These are phyloP conservation scores for Colletotrichum somersetense DNA, from an alignment of 2,329 filamentous ascomycete species.

Conservation along the genomic window DNA sequence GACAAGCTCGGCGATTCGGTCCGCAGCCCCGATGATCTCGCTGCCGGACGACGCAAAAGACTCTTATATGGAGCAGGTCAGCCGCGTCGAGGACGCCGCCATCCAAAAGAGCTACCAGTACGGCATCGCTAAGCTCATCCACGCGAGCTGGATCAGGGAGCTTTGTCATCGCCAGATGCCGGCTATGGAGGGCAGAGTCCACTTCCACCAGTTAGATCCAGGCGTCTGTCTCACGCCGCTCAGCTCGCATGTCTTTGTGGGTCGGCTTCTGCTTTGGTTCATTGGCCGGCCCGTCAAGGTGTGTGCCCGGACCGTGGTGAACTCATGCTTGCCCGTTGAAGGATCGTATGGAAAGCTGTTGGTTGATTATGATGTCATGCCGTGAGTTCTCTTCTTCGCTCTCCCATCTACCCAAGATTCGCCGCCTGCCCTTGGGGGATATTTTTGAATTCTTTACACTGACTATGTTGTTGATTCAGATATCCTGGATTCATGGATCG, in stretches of 20 bases:
- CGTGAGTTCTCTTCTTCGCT: background rate
- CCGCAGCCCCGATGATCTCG: constrained; percentile 3
- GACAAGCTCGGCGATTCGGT: constrained; percentile 5
- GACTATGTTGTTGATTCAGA: too few species aligned
- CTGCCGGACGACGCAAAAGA: constrained; percentile 10
- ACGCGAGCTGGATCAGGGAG: constrained; percentile 17
- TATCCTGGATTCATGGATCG: too few species aligned
- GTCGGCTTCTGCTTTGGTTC: constrained; percentile 3
- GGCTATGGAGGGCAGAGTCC: background rate
- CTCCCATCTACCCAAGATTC: background rate
- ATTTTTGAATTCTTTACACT: too few species aligned
- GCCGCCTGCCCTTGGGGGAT: too few species aligned
- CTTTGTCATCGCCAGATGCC: constrained; percentile 6
- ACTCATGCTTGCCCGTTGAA: background rate
- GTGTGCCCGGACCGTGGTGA: constrained; percentile 7
- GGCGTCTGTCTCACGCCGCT: constrained; percentile 13
- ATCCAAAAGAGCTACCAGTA: constrained; percentile 14
- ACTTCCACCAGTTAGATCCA: constrained; percentile 15
- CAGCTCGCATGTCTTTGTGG: constrained; percentile 5
- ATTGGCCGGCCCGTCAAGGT: background rate
- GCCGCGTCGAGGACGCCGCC: background rate
- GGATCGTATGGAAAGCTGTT: constrained; percentile 9
- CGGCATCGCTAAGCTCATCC: background rate
- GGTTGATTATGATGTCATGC: constrained; percentile 11
- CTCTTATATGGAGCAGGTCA: constrained; percentile 10